Percentiles rank a stretch among this genome's conserved stretches.
Evolutionary conservation across 1,139 yeast species (phyloP).

Genomic region (Ogataea hybrid): DNA sequence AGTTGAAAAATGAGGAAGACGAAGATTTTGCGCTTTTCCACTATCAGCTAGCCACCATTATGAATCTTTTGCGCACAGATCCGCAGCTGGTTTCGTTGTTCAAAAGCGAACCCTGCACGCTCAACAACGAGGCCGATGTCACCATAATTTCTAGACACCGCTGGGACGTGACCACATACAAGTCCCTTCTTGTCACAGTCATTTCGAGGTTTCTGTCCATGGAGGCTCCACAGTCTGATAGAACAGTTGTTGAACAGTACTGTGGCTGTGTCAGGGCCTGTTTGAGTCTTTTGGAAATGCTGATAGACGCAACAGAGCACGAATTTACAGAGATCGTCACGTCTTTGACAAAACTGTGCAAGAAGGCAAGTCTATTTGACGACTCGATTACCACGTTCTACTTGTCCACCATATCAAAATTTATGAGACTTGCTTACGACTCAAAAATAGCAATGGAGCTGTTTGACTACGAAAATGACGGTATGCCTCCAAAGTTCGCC

Average conservation of each 20-base stretch:
- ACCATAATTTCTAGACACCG: constrained; percentile 37
- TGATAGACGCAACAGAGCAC: constrained; percentile 56
- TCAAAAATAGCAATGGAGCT: constrained; percentile 16
- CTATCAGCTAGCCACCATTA: constrained; percentile 52
- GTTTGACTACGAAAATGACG: constrained; percentile 17
- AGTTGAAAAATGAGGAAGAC: constrained; percentile 29
- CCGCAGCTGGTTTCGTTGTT: constrained; percentile 44
- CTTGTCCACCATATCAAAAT: constrained; percentile 20
- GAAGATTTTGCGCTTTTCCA: constrained; percentile 62
- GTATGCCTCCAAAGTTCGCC: constrained; percentile 21
- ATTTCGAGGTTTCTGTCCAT: constrained; percentile 45
- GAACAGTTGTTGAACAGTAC: constrained; percentile 28
- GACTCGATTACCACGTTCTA: constrained; percentile 21
- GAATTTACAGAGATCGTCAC: constrained; percentile 43
- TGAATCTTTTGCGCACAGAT: constrained; percentile 49
- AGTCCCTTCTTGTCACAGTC: constrained; percentile 48
- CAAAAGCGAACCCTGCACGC: constrained; percentile 53
- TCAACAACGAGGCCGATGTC: constrained; percentile 45
- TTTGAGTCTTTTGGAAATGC: constrained; percentile 42
- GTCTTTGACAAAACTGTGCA: constrained; percentile 27
- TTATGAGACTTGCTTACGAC: constrained; percentile 26
- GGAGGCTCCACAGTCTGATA: constrained; percentile 25
- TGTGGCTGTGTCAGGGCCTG: constrained; percentile 34
- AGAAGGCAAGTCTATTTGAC: constrained; percentile 2
- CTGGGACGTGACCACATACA: constrained; percentile 64